These are phyloP conservation scores for Apophysomyces variabilis DNA, from an alignment of 371 early-diverging fungal genomes.

Conservation along the genomic window DNA sequence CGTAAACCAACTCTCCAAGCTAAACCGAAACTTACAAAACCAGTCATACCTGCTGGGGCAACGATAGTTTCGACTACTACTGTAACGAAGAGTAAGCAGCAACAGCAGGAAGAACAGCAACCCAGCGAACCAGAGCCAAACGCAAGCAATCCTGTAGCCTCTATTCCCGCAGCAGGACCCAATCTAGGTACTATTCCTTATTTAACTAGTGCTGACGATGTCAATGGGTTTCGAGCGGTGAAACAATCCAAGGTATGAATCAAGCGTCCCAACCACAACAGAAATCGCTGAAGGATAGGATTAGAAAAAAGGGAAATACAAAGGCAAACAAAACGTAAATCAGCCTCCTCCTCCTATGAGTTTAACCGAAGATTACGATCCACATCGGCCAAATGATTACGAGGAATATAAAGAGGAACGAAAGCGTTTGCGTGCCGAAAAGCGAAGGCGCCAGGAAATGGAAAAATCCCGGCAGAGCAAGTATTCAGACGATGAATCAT, in stretches of 20 bases:
- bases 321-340: conserved; percentile 24
- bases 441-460: conserved; percentile 14
- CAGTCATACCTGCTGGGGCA: conserved; percentile 52
- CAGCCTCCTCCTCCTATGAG: conserved; percentile 37
- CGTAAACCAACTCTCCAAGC: conserved; percentile 54
- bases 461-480: conserved; percentile 31
- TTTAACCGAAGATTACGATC: conserved; percentile 64
- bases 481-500: conserved; percentile 23
- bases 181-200: conserved; percentile 19
- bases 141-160: neutral
- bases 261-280: neutral
- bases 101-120: conserved; percentile 4
- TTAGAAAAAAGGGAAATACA: conserved; percentile 33
- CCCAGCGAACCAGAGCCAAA: neutral
- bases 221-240: conserved; percentile 36
- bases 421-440: conserved; percentile 35
- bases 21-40: conserved; percentile 46
- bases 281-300: neutral
- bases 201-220: conserved; percentile 33
- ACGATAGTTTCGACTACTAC: conserved; percentile 45
- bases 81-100: conserved; percentile 26
- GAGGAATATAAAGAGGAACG: conserved; percentile 62
- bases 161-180: conserved; percentile 15
- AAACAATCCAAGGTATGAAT: conserved; percentile 18
- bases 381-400: conserved; percentile 66